Percentiles rank a stretch among this genome's conserved stretches.
Evolutionary conservation across 2,329 filamentous ascomycete genomes (phyloP).

Genomic region (Aureobasidium pullulans): DNA sequence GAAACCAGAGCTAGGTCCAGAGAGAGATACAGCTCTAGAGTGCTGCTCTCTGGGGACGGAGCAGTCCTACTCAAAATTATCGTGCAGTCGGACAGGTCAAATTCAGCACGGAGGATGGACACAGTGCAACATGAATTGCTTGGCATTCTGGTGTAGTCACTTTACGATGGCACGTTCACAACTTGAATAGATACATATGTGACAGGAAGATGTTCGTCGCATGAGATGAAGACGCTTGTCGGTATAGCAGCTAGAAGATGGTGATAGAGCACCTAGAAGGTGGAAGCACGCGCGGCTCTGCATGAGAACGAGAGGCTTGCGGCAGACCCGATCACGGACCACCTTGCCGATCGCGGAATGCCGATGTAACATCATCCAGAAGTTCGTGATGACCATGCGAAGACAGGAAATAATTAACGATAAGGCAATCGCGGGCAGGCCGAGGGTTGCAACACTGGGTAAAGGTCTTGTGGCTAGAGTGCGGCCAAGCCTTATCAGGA

Average conservation of each 20-base stretch:
- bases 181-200: no score
- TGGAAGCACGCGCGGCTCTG: background rate
- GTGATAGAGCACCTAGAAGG: background rate
- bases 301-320: background rate
- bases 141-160: background rate
- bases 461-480: background rate
- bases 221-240: background rate
- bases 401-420: background rate
- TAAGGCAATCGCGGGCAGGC: background rate
- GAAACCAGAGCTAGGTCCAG: no score
- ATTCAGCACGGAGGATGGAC: no score
- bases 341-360: background rate
- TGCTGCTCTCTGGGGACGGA: no score
- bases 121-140: background rate
- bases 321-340: background rate
- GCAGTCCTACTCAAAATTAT: no score
- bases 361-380: conserved; percentile 8
- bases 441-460: background rate
- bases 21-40: no score
- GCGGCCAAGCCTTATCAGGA: background rate
- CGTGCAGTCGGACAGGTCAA: no score
- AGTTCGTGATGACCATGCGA: background rate
- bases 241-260: background rate
- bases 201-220: background rate
- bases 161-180: no score